Base-by-base conservation (phyloP, 208 protist species). In the Herpetomonas samuelpessoai region DNA sequence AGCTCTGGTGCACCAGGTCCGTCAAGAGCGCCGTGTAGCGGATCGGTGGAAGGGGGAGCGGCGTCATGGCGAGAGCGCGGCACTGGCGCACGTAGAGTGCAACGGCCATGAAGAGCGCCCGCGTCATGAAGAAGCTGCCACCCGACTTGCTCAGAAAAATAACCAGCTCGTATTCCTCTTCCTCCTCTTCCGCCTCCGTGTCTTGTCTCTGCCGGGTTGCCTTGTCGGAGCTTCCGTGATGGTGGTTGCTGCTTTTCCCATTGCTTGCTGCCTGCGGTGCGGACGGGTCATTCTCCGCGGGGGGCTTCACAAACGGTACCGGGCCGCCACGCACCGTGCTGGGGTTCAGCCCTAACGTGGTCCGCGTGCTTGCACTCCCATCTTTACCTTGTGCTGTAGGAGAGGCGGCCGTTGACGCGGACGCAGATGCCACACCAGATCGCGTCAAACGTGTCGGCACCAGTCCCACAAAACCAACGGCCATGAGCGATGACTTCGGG, bases 141-240 rank as follows among this genome's bases (percentile, higher is more conserved):
- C 71, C 76, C 12, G 76, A 76, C 46, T 83, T 83, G 6, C 71
- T 65, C 16, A 83, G 50, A 61, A 79, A 83, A 39, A 77, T 54
- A 46, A 83, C 55, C 9, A 59, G 63, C 35, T 68, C 63, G 63
- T 62, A 62, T n/a, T 54, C 49, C 35, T 41, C 35, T 14, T 41
- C 35, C 35, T 41, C 35, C n/a, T n/a, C n/a, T n/a, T n/a, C n/a
- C n/a, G n/a, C n/a, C n/a, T n/a, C n/a, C n/a, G n/a, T n/a, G n/a
- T n/a, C n/a, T n/a, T n/a, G n/a, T n/a, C n/a, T n/a, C n/a, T n/a
- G n/a, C n/a, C n/a, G n/a, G n/a, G n/a, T n/a, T n/a, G n/a, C n/a
- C n/a, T n/a, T n/a, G n/a, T n/a, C n/a, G n/a, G n/a, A n/a, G n/a
- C n/a, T n/a, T n/a, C n/a, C n/a, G n/a, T n/a, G n/a, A n/a, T n/a